Conservation (phyloP, 768 basidiomycete species). For the Calvatia gigantea region DNA sequence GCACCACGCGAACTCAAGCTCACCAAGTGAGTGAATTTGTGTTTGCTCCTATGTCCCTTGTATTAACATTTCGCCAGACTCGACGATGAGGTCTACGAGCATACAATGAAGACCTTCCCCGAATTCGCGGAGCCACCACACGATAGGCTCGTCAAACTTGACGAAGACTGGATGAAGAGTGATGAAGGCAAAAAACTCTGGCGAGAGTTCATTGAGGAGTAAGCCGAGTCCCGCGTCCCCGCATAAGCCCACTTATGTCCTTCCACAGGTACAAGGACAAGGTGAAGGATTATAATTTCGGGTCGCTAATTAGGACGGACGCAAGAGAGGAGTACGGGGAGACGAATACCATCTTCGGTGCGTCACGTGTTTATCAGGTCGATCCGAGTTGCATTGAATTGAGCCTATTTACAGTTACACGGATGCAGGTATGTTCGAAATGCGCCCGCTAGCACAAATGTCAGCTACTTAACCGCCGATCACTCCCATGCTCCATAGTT, state of each 20-base stretch:
- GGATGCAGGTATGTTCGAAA: conserved; percentile 54
- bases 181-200: conserved; percentile 83
- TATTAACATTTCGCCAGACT: conserved; percentile 37
- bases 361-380: conserved; percentile 17
- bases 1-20: conserved; percentile 72
- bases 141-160: conserved; percentile 50
- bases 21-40: conserved; percentile 59
- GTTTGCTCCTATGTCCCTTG: not conserved
- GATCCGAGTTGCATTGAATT: not conserved
- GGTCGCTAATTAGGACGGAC: conserved; percentile 86
- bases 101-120: conserved; percentile 76
- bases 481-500: conserved; percentile 48
- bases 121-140: conserved; percentile 57
- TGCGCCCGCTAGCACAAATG: conserved; percentile 1
- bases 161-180: conserved; percentile 94
- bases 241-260: not conserved
- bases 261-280: conserved; percentile 76
- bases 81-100: conserved; percentile 89
- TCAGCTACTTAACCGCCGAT: not conserved
- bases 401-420: conserved; percentile 44
- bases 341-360: conserved; percentile 93
- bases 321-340: conserved; percentile 81
- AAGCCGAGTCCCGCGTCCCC: conserved; percentile 12
- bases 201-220: conserved; percentile 84
- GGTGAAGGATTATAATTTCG: conserved; percentile 94